Evolutionary conservation across 192 early-diverging fungal genomes (phyloP).

Genomic region (Chytriomyces hyalinus): DNA sequence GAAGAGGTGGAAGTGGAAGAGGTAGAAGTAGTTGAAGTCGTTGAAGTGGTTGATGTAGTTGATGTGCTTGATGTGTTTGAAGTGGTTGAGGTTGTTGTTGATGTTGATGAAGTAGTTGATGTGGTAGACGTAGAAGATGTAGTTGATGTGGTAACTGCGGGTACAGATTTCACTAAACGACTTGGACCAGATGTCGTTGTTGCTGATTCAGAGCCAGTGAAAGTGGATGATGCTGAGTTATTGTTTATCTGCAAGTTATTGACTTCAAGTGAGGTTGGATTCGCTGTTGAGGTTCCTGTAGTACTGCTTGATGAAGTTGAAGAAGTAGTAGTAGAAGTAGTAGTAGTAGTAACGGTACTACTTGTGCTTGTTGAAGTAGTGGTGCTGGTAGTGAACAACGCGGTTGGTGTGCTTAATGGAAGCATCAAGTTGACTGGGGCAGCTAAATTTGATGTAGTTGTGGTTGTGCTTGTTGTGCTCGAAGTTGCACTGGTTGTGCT

Average conservation of each 20-base stretch:
- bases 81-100: not conserved
- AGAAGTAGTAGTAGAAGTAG: conserved; percentile 5
- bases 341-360: no score
- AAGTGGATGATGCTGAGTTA: not conserved
- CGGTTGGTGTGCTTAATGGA: not conserved
- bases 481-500: not conserved
- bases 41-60: not conserved
- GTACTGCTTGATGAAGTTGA: conserved; percentile 4
- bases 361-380: conserved; percentile 10
- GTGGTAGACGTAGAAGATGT: not conserved
- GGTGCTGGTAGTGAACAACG: not conserved
- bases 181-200: not conserved
- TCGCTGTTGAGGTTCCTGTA: not conserved
- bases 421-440: not conserved
- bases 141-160: not conserved
- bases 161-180: no score
- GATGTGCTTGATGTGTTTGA: not conserved
- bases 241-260: not conserved
- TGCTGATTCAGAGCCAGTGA: not conserved
- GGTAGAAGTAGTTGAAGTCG: conserved; percentile 61
- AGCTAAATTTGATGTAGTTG: not conserved
- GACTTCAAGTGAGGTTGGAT: not conserved
- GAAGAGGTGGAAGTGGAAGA: conserved; percentile 65
- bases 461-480: not conserved
- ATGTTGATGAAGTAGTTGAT: not conserved